Base-by-base conservation (phyloP, 2,329 filamentous ascomycete genomes). In the Diaporthe sp. region DNA sequence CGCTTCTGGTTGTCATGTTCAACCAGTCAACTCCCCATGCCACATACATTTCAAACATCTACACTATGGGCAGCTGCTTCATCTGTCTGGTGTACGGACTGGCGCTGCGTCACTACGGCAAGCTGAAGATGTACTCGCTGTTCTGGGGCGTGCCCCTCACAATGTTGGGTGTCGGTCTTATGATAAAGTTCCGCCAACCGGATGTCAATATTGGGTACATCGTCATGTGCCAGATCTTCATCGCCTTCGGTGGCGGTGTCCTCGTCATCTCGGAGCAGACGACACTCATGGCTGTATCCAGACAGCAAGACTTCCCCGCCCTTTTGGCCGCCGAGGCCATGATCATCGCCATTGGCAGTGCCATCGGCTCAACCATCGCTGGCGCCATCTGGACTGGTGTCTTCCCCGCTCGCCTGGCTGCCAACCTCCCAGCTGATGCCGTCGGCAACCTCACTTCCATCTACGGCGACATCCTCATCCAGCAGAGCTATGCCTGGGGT, bases 311-410 rank as follows among this genome's bases (percentile, higher is more conserved):
- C 79, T 86, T 93, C 6, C 89, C 91, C 34, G 88, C 89, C 22
- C 87, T 90, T 39, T 87, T 92, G n/a, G 90, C 91, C 15, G 85
- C 94, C 74, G 87, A 91, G 73, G 87, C 89, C 28, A 87, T 94
- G 7, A 90, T 91, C 49, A 87, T 89, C 77, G 89, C 88, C 76
- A 87, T 93, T 75, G 92, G 92, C 55, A 88, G 87, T 28, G 90
- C 91, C 1, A 84, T 92, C 8, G 92, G 91, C 1, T 87, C 86
- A 2, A 88, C 91, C 10, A 87, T 94, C 65, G 88, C 92, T 1
- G 88, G 88, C 0, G 91, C 92, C 13, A 90, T 94, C 77, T 94
- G 92, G 92, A 90, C 89, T 0, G 87, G 88, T 76, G 87, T 89
- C 31, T 67, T 67, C 62, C 62, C 62, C 12, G 61, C 61, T 8